Conservation (phyloP, 768 basidiomycete species). For the Arthromyces matolae region DNA sequence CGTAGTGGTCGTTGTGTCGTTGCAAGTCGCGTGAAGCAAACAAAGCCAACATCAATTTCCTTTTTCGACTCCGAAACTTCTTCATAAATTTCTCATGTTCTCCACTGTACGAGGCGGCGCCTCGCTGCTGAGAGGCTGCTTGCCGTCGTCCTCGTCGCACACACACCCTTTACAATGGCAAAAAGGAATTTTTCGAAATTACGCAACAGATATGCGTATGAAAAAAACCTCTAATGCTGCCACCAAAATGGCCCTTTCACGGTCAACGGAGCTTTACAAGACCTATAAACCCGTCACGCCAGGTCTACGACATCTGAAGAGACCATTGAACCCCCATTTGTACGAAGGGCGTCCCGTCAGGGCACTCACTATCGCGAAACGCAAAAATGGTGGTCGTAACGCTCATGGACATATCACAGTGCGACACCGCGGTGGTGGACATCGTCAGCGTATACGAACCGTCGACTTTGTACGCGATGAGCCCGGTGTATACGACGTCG, state of each 20-base stretch:
- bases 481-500: constrained; percentile 80
- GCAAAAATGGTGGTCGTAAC: constrained; percentile 87
- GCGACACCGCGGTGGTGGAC: constrained; percentile 88
- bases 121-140: constrained; percentile 35
- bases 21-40: no score
- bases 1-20: no score
- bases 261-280: constrained; percentile 65
- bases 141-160: constrained; percentile 20
- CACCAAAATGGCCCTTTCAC: constrained; percentile 41
- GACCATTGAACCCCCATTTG: constrained; percentile 79
- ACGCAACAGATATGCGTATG: constrained; percentile 38
- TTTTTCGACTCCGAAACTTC: no score
- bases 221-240: constrained; percentile 31
- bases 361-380: constrained; percentile 73
- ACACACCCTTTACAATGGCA: constrained; percentile 19
- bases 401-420: constrained; percentile 80
- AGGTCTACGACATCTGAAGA: constrained; percentile 79
- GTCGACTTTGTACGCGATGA: constrained; percentile 84
- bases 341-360: constrained; percentile 85
- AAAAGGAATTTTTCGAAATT: constrained; percentile 14
- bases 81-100: no score
- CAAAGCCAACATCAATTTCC: no score
- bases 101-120: constrained; percentile 10
- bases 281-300: constrained; percentile 89
- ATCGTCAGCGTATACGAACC: constrained; percentile 78